These are phyloP conservation scores for Aegilops sharonensis DNA, from an alignment of 176 grass and related monocot species.

Conservation along the genomic window DNA sequence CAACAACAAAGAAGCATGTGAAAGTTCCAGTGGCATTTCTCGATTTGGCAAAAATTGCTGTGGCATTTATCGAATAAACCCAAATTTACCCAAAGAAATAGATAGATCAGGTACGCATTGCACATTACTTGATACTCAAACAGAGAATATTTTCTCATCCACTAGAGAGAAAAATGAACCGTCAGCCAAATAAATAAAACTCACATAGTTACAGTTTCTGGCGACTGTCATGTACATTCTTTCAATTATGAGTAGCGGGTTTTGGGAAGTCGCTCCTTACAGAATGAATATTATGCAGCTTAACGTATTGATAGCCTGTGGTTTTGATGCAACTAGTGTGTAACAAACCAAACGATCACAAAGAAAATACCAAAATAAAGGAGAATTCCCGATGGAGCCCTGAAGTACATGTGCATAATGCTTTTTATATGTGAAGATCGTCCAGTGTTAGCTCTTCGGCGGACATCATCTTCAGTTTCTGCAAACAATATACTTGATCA, in stretches of 20 bases:
- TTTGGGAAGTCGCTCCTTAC: conserved; percentile 19
- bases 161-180: neutral
- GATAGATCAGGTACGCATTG: neutral
- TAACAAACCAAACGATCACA: neutral
- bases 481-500: conserved; percentile 27
- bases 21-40: too few relatives aligned
- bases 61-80: too few relatives aligned
- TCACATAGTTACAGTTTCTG: conserved; percentile 1
- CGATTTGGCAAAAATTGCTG: too few relatives aligned
- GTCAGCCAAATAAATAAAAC: conserved; percentile 14
- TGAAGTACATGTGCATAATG: neutral
- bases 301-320: conserved; percentile 17
- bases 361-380: conserved; percentile 15
- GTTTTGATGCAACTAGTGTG: neutral
- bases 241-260: conserved; percentile 5
- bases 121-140: neutral
- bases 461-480: conserved; percentile 74
- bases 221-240: conserved; percentile 38
- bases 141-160: neutral
- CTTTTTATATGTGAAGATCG: conserved; percentile 56
- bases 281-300: conserved; percentile 32
- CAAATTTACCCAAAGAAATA: neutral
- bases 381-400: neutral
- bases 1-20: too few relatives aligned
- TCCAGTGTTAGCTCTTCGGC: conserved; percentile 47